Evolutionary conservation across 1,139 yeast species (phyloP), one percentile per base, ranked within the genome.

Genomic region (Casaregolazyma lundiana): DNA sequence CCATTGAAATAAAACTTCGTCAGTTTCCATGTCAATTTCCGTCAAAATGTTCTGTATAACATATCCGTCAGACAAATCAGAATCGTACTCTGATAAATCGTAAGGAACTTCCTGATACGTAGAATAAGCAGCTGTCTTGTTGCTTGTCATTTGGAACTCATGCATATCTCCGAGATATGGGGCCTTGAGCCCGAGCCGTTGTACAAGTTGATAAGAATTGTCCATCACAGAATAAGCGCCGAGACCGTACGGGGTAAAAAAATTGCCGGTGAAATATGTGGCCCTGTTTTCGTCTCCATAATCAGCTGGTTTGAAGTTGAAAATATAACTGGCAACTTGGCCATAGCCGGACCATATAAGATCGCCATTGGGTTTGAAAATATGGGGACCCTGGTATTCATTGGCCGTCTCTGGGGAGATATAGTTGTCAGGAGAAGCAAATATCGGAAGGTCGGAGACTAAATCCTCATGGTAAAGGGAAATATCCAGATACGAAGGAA

Each of bases 1-100:
- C 73, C 74, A 70, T 48, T 68, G 70, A 49, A 68, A 70, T 19
- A 68, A 44, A 11, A 69, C 60, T 30, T 68, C 62, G 6, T 72
- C 73, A 8, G 69, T 64, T 13, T 57, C 62, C 41, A 68, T 54
- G 53, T 70, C 72, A 4, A 69, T 38, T 48, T 69, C 74, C 16
- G 38, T 43, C 26, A 48, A 15, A 22, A 41, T 20, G 30, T 30
- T 29, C n/a, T 47, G 35, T 24, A 24, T 38, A 15, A 48, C 37
- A 43, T 30, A 43, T 11, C 43, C 36, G n/a, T 43, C 42, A 18
- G 26, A 26, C 9, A 26, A 13, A 15, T 13, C 17, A 15, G 45
- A 13, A 9, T 37, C 43, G 24, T 20, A 37, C 8, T 38, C 38
- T 21, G 38, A 24, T 26, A 48, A 18, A 32, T 48, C 48, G 20